Base-by-base conservation (phyloP, 495 filamentous ascomycete genomes). In the Glarea lozoyensis region DNA sequence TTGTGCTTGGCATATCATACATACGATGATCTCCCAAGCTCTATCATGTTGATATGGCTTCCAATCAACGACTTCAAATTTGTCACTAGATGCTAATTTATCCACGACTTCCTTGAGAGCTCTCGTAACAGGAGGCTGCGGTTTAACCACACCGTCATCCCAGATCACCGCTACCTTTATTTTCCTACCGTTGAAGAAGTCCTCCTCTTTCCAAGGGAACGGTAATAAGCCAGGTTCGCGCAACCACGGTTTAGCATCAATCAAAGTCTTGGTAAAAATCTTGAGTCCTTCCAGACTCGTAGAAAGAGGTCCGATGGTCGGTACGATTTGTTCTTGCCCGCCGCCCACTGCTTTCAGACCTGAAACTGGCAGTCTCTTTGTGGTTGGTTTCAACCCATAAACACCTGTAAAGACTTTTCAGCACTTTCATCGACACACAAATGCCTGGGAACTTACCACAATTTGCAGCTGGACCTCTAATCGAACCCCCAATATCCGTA, bases 121-220 rank as follows among this genome's bases (percentile, higher is more conserved):
- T 7, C 80, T 63, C 1, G 62, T 64, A 0, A 88, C 64, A 1
- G 84, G 84, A 3, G 84, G 84, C 52, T 88, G 83, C 1, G 82
- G 82, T 32, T 66, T 71, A 18, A 85, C 78, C n/a, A 79, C 60
- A 20, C 74, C 78, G 53, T 90, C 85, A 59, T 81, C 63, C 73
- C 76, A 80, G 38, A 88, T 62, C 16, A 90, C 73, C 2, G 63
- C 85, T 19, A 90, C 58, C 36, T 75, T 82, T 31, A 87, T 61
- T 42, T 69, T 66, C n/a, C n/a, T n/a, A n/a, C n/a, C n/a, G n/a
- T n/a, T n/a, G n/a, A n/a, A n/a, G n/a, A n/a, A n/a, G n/a, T n/a
- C n/a, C n/a, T n/a, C n/a, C n/a, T n/a, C n/a, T n/a, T n/a, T n/a
- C n/a, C n/a, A n/a, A n/a, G n/a, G n/a, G n/a, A n/a, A n/a, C n/a